Conservation (phyloP, 73 alveolate genomes). For the Paramecium sonneborni region DNA sequence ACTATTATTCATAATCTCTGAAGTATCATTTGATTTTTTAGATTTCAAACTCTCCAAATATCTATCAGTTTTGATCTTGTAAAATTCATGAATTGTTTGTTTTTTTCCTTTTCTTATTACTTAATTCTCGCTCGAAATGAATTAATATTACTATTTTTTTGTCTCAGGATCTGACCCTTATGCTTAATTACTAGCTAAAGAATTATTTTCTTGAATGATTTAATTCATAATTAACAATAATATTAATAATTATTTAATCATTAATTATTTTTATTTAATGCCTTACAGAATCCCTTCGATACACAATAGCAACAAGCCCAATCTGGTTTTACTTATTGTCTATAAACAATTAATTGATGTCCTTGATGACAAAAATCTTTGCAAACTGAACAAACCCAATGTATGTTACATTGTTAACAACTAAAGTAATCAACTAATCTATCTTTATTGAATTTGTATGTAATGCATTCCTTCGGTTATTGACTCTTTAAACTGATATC, state of each 20-base stretch:
- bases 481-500: neutral
- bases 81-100: neutral
- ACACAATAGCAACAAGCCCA: slow-evolving; percentile 63
- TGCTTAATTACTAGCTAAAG: neutral
- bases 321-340: neutral
- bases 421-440: neutral
- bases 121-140: neutral
- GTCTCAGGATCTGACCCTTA: neutral
- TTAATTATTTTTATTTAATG: slow-evolving; percentile 6
- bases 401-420: neutral
- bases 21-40: neutral
- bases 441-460: slow-evolving; percentile 19
- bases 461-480: slow-evolving; percentile 26
- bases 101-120: neutral
- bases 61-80: neutral
- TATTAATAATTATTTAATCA: neutral
- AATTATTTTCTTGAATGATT: too few relatives aligned
- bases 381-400: slow-evolving; percentile 39
- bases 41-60: neutral
- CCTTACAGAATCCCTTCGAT: slow-evolving; percentile 43
- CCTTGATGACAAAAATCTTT: slow-evolving; percentile 27
- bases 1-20: neutral
- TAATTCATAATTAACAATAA: neutral
- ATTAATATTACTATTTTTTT: neutral
- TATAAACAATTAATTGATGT: neutral